Base-by-base conservation (phyloP, 176 grass and related monocot genomes). In the Aegilops longissima region DNA sequence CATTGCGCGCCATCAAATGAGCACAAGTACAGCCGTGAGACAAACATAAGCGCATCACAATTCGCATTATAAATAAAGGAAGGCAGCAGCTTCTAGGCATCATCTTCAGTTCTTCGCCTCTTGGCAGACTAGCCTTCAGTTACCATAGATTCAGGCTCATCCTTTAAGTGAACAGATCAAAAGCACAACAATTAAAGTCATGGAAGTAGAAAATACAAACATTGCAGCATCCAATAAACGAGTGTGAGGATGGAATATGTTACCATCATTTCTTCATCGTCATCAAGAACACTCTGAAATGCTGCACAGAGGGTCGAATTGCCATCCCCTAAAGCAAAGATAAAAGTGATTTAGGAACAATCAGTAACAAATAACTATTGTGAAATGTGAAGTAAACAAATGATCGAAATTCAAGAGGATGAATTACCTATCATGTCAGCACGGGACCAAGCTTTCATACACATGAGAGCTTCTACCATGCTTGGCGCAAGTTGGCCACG, bases 391-490 rank as follows among this genome's bases (percentile, higher is more conserved):
- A 13, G 29, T 13, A 16, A 59, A 78, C 12, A 35, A 2, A 78
- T 5, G 56, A 34, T 33, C 52, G 30, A 61, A 61, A 20, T 61
- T 54, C 51, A 54, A 61, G 56, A 61, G 17, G 56, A 61, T 35
- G 5, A 6, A 54, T 54, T 63, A 80, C 59, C 58, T 30, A 65
- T 27, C 78, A 45, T 80, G 36, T 80, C 21, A 29, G 35, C 78
- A 18, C 36, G 35, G 38, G 78, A 65, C 61, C 59, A 80, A 65
- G 78, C 59, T 16, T 80, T 61, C 36, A 80, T 65, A 33, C 78
- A 80, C 78, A 80, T 80, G 1, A 66, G 6, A 29, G 36, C 59
- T 66, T 80, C 78, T 17, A 45, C 21, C 36, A 66, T 30, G 0
- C 14, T 80, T 23, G 36, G 78, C 16, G 36, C n/a, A 45, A 80